Base-by-base conservation (phyloP, 495 filamentous ascomycete genomes). In the Xylaria cubensis region DNA sequence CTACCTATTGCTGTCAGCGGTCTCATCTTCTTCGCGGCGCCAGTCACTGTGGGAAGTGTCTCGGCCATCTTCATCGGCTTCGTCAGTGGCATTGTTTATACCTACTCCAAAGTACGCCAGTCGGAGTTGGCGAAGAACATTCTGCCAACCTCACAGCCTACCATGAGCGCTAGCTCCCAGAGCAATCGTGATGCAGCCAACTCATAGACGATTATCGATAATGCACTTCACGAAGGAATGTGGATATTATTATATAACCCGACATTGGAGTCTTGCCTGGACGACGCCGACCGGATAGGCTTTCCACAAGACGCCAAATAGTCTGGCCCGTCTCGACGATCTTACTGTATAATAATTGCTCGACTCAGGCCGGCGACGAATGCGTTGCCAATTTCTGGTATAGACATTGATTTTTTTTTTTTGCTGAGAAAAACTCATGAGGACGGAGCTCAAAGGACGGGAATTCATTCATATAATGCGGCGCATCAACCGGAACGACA, bases 11-110 rank as follows among this genome's bases (percentile, higher is more conserved):
- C 96, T 39, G 59, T 99, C 75, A 93, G 90, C 64, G 96, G 96
- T 56, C 86, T 99, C 44, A 81, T 99, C 73, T 99, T 99, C 87
- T 99, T 99, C 84, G 89, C 96, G 74, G 94, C 94, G 0, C 93
- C 96, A 0, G 90, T 97, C 78, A 99, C 95, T n/a, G 88, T 99
- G 72, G 92, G 92, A 67, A 94, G 92, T 78, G 92, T 97, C 12
- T 92, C 93, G 41, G 95, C 95, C 73, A 98, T 99, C 74, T 82
- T 86, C 61, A 86, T 98, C 62, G 96, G 96, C 24, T 99, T 97
- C 80, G 82, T 97, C 76, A 94, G 92, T 74, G 96, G 96, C 71
- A 87, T 99, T 70, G 93, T 99, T 36, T 99, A 95, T 73, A 85
- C 96, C n/a, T 87, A 95, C 73, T 91, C 94, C 76, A 98, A 98